Evolutionary conservation across 2,329 filamentous ascomycete species (phyloP), one percentile per base, ranked within the genome.

Genomic region (Fusarium sp.): DNA sequence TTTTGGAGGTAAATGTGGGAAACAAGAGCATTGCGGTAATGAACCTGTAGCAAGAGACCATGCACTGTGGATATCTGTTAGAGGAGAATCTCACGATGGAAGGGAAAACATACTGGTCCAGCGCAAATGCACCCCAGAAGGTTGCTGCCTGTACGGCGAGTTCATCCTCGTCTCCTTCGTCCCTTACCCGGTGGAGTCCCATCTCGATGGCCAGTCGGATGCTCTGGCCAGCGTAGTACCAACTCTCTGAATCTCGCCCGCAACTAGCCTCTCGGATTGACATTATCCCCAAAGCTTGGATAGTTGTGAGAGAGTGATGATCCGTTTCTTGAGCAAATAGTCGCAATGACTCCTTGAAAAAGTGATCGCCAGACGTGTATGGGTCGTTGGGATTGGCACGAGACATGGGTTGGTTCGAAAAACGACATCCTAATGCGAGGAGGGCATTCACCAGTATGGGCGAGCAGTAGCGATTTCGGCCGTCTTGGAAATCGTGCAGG

Each of bases 211-310:
- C 91, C 66, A 93, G 85, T 6, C 90, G 86, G 60, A 93, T 88
- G 72, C 90, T 92, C 76, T 92, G 88, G 2, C 91, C 91, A 4
- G 89, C 88, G 67, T 92, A 91, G 60, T 88, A 91, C 84, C 91
- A 93, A 50, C 91, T 92, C 68, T 91, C 88, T 29, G 89, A 92
- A 72, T 93, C 90, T 33, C 91, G 84, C 1, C 91, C 91, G 67
- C 88, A 90, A 73, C 91, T 93, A 5, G 89, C 90, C 79, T 94
- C 91, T 41, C 91, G 83, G 67, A 93, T 89, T 8, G 90, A 90
- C 90, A 94, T 92, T 71, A 94, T 87, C 8, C 91, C 91, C 20
- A 94, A 80, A 3, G 92, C 91, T 79, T 94, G 92, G 43, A 92
- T 89, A 7, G 90, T 93, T 4, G 91, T 92, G 29, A 93, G 79